Conservation (phyloP, 2,329 filamentous ascomycete species). For the Exophiala viscosa region DNA sequence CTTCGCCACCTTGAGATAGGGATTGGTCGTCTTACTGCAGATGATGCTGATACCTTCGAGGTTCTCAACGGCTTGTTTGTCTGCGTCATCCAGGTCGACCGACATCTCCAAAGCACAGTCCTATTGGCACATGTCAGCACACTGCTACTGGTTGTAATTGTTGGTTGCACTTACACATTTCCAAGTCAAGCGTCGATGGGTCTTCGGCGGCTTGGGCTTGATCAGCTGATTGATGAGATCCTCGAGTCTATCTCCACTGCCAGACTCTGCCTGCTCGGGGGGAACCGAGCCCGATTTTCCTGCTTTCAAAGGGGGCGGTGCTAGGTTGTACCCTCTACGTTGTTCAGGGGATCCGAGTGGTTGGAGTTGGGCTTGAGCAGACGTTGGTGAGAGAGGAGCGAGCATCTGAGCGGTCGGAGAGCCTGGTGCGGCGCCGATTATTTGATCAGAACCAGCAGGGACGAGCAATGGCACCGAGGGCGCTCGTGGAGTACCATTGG, state of each 20-base stretch:
- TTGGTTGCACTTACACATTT: conserved; percentile 26
- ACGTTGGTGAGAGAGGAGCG: conserved; percentile 11
- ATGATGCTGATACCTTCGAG: conserved; percentile 29
- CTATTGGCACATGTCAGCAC: conserved; percentile 12
- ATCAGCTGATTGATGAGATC: conserved; percentile 29
- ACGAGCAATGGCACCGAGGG: conserved; percentile 17
- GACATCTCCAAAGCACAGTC: conserved; percentile 28
- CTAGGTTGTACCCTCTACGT: conserved; percentile 26
- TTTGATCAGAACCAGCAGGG: conserved; percentile 7
- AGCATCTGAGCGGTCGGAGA: conserved; percentile 6
- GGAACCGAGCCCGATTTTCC: conserved; percentile 10
- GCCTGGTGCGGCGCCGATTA: conserved; percentile 6
- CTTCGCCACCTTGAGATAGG: conserved; percentile 27
- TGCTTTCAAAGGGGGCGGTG: conserved; percentile 21
- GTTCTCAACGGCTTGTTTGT: conserved; percentile 24
- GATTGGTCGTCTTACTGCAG: conserved; percentile 27
- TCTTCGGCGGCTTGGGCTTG: conserved; percentile 27
- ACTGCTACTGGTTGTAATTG: neutral
- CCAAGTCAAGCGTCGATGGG: conserved; percentile 27
- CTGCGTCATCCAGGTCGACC: conserved; percentile 28
- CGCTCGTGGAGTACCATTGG: conserved; percentile 22
- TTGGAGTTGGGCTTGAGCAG: conserved; percentile 11
- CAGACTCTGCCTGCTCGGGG: conserved; percentile 9
- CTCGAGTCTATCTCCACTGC: conserved; percentile 26
- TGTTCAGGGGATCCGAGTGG: conserved; percentile 18